Evolutionary conservation across 129 eudicot genomes (phyloP).

Genomic region (Flaveria robusta): DNA sequence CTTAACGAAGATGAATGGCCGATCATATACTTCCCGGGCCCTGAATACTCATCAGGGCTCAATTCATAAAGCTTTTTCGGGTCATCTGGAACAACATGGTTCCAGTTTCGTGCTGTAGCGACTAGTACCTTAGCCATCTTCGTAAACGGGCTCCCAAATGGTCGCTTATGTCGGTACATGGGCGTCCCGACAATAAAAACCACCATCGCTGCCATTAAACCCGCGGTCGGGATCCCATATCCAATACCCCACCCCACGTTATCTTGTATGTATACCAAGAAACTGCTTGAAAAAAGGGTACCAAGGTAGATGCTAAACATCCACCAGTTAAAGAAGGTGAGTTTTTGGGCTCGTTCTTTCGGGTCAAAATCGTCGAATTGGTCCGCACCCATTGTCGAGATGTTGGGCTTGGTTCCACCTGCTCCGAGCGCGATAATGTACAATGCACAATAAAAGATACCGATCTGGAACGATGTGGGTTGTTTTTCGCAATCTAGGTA

Average conservation of each 20-base stretch:
- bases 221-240: constrained; percentile 74
- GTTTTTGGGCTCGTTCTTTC: constrained; percentile 67
- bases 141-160: constrained; percentile 74
- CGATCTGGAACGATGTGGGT: constrained; percentile 60
- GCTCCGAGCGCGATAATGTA: constrained; percentile 78
- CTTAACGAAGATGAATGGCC: constrained; percentile 66
- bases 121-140: constrained; percentile 68
- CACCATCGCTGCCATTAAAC: constrained; percentile 48
- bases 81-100: constrained; percentile 49
- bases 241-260: constrained; percentile 93
- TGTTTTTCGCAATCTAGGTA: constrained; percentile 49
- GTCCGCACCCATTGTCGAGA: constrained; percentile 87
- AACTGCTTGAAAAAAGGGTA: constrained; percentile 67
- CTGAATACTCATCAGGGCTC: constrained; percentile 45
- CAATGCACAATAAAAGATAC: constrained; percentile 59
- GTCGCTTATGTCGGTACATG: constrained; percentile 61
- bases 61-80: constrained; percentile 65
- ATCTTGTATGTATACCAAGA: constrained; percentile 76
- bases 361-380: constrained; percentile 82
- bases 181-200: constrained; percentile 67
- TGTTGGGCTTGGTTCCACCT: constrained; percentile 87
- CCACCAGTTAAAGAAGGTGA: constrained; percentile 92
- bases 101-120: constrained; percentile 61
- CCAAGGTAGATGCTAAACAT: constrained; percentile 76
- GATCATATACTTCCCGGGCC: constrained; percentile 51